phyloP scores from a whole-genome alignment of 495 filamentous ascomycete genomes.

The Oleoguttula mirabilis region DNA sequence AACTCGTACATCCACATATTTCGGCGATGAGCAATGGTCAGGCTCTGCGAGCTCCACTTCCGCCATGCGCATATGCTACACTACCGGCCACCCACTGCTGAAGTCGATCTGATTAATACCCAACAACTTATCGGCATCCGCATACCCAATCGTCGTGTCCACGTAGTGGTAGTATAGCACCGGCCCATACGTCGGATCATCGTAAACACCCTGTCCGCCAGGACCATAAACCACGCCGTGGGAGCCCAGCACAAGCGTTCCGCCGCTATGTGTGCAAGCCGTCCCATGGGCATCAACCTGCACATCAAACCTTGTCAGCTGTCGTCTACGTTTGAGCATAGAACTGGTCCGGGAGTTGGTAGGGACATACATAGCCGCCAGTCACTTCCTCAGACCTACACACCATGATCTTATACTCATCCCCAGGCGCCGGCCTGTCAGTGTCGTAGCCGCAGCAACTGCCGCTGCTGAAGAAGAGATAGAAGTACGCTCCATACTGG shows the following conservation, averaged over 20 bases:
- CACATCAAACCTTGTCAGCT: background rate
- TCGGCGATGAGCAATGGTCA: too few species aligned
- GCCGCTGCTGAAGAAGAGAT: slow-evolving; percentile 55
- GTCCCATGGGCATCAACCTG: slow-evolving; percentile 42
- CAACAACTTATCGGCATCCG: slow-evolving; percentile 51
- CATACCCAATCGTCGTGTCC: slow-evolving; percentile 52
- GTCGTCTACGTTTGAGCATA: background rate
- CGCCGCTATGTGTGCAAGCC: slow-evolving; percentile 46
- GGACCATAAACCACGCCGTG: slow-evolving; percentile 58
- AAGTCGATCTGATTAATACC: slow-evolving; percentile 57
- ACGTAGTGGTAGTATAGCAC: slow-evolving; percentile 57
- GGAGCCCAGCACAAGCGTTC: slow-evolving; percentile 48
- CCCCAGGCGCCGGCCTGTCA: slow-evolving; percentile 38
- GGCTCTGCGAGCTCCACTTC: too few species aligned
- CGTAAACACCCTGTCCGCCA: slow-evolving; percentile 52
- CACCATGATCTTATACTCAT: slow-evolving; percentile 56
- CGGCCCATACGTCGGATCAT: slow-evolving; percentile 36
- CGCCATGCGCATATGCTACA: too few species aligned
- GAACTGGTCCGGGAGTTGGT: background rate
- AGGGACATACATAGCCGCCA: slow-evolving; percentile 41
- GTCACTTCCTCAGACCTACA: slow-evolving; percentile 44
- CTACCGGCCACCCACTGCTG: slow-evolving; percentile 58
- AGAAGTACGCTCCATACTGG: slow-evolving; percentile 45
- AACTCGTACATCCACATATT: too few species aligned
- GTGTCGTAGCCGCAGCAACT: slow-evolving; percentile 38